Conservation (phyloP, 371 early-diverging fungal species). For the Apophysomyces trapeziformis region DNA sequence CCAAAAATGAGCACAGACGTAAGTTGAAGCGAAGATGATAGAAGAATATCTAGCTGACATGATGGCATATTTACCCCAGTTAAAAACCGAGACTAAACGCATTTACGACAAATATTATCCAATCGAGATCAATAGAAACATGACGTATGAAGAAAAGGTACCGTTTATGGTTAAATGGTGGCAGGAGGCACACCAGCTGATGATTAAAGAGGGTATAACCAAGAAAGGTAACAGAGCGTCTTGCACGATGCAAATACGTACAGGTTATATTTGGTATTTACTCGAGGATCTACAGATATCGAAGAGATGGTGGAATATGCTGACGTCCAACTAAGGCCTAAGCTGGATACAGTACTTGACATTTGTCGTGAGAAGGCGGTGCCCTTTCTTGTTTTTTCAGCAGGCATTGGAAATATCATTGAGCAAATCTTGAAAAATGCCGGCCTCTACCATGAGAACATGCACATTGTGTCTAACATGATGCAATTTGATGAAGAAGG, state of each 20-base stretch:
- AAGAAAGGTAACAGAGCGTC: slow-evolving; percentile 37
- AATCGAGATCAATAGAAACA: slow-evolving; percentile 62
- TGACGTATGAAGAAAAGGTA: slow-evolving; percentile 63
- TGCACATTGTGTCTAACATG: slow-evolving; percentile 78
- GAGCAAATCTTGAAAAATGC: slow-evolving; percentile 52
- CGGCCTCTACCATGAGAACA: slow-evolving; percentile 50
- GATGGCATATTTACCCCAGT: slow-evolving; percentile 31
- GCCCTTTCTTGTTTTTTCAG: slow-evolving; percentile 78
- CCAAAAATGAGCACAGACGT: slow-evolving; percentile 50
- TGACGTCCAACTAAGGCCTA: slow-evolving; percentile 55
- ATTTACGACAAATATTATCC: slow-evolving; percentile 74
- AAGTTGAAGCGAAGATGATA: neutral
- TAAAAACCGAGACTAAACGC: slow-evolving; percentile 43
- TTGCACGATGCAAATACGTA: neutral
- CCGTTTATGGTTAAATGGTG: slow-evolving; percentile 80
- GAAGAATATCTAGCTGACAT: slow-evolving; percentile 9
- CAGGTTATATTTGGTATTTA: neutral
- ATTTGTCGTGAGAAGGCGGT: slow-evolving; percentile 39
- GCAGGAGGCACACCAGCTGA: slow-evolving; percentile 60
- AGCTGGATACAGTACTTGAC: slow-evolving; percentile 48
- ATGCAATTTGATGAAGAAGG: slow-evolving; percentile 67
- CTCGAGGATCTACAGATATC: slow-evolving; percentile 37
- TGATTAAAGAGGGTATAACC: slow-evolving; percentile 54
- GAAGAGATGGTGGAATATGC: slow-evolving; percentile 57
- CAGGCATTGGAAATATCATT: slow-evolving; percentile 76